These are phyloP conservation scores for Calonectria leucothoes DNA, from an alignment of 2,329 filamentous ascomycete genomes.

Conservation along the genomic window DNA sequence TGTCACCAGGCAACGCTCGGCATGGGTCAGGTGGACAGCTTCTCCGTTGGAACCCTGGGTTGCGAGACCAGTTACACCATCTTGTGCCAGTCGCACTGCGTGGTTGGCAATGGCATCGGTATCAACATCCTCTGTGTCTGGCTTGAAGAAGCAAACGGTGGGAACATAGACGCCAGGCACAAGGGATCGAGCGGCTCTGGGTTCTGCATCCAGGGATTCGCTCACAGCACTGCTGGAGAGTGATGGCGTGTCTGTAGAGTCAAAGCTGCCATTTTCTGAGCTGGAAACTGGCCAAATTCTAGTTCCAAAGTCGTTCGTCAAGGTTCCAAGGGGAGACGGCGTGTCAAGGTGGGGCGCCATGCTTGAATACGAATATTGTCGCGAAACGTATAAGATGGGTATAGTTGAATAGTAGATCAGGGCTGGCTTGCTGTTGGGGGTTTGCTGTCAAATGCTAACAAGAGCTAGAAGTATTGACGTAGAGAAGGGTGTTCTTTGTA, in stretches of 20 bases:
- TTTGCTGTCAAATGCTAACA: neutral
- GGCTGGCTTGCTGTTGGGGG: neutral
- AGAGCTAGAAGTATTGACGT: neutral
- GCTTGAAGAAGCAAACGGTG: constrained; percentile 79
- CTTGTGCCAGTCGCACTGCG: constrained; percentile 77
- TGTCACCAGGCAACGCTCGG: constrained; percentile 77
- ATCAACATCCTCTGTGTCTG: constrained; percentile 74
- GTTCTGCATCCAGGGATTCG: constrained; percentile 47
- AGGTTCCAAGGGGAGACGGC: constrained; percentile 34
- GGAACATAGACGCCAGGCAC: constrained; percentile 75
- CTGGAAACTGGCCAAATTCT: constrained; percentile 47
- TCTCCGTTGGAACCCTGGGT: constrained; percentile 87
- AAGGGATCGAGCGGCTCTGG: constrained; percentile 52
- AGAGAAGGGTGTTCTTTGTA: neutral
- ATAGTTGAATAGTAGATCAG: neutral
- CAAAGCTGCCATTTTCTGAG: constrained; percentile 43
- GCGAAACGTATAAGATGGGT: neutral
- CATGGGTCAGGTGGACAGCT: constrained; percentile 80
- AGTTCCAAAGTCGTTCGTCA: constrained; percentile 46
- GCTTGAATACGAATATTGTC: neutral
- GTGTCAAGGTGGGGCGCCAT: constrained; percentile 40
- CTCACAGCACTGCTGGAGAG: constrained; percentile 55
- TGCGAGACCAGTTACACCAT: constrained; percentile 79
- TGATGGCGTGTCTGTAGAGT: constrained; percentile 46
- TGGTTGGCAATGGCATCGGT: constrained; percentile 67